These are phyloP conservation scores for Beauveria rudraprayagi DNA, from an alignment of 2,329 filamentous ascomycete genomes.

Conservation along the genomic window DNA sequence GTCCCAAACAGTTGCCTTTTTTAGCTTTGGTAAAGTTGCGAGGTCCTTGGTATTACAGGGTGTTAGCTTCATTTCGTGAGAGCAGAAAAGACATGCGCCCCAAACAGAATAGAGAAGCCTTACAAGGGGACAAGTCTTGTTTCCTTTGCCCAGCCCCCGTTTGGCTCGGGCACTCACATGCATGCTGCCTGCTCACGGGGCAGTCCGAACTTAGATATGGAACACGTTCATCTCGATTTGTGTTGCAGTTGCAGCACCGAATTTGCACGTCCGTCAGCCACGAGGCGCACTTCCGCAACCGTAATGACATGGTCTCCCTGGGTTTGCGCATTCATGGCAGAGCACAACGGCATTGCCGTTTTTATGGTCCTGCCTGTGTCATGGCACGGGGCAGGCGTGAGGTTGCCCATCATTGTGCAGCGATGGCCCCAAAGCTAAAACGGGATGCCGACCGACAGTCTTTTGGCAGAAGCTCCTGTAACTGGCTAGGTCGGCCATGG, in stretches of 20 bases:
- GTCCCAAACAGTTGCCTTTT: background rate
- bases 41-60: background rate
- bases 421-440: background rate
- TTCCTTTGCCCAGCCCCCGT: background rate
- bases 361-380: background rate
- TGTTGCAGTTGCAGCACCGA: constrained; percentile 5
- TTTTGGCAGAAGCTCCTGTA: background rate
- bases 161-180: constrained; percentile 4
- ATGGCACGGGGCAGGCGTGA: background rate
- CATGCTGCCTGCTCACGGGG: background rate
- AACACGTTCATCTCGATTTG: constrained; percentile 7
- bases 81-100: background rate
- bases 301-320: background rate
- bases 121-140: background rate
- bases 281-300: background rate
- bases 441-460: background rate
- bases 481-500: background rate
- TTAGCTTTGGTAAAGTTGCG: background rate
- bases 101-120: background rate
- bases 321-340: background rate
- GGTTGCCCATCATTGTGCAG: background rate
- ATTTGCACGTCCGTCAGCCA: constrained; percentile 1
- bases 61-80: background rate
- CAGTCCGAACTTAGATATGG: background rate
- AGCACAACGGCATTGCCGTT: background rate